Evolutionary conservation across 768 basidiomycete species (phyloP).

Genomic region (Suillus hirtellus): DNA sequence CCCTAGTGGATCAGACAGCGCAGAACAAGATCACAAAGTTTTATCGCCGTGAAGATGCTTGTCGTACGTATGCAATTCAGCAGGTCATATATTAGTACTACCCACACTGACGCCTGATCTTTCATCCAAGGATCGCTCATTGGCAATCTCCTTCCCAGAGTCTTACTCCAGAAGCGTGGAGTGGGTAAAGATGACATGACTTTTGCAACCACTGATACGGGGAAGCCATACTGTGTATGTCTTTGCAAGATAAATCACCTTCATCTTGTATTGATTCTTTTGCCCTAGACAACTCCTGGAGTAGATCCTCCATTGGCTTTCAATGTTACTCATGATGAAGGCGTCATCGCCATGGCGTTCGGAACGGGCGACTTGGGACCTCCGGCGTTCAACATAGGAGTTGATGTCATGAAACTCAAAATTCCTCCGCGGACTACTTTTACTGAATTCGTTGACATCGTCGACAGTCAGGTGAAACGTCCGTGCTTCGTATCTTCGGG

Average conservation of each 20-base stretch:
- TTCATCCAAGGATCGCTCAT: slow-evolving; percentile 63
- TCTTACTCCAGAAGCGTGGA: slow-evolving; percentile 60
- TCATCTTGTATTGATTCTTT: slow-evolving; percentile 12
- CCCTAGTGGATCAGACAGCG: slow-evolving; percentile 57
- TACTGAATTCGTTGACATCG: slow-evolving; percentile 57
- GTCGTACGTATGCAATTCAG: slow-evolving; percentile 48
- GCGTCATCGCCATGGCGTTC: slow-evolving; percentile 66
- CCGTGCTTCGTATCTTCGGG: not conserved
- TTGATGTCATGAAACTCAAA: slow-evolving; percentile 81
- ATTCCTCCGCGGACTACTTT: slow-evolving; percentile 61
- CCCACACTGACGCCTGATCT: slow-evolving; percentile 6
- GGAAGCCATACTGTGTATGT: slow-evolving; percentile 79
- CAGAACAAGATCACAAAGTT: slow-evolving; percentile 61
- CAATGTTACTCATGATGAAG: slow-evolving; percentile 83
- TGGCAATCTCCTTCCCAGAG: slow-evolving; percentile 72
- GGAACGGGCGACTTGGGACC: slow-evolving; percentile 49
- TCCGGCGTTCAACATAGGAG: slow-evolving; percentile 59
- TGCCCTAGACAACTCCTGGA: slow-evolving; percentile 42
- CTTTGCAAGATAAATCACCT: not conserved
- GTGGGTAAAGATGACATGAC: slow-evolving; percentile 45
- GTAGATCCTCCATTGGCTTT: slow-evolving; percentile 63
- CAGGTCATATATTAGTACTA: not conserved
- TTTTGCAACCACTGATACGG: slow-evolving; percentile 58
- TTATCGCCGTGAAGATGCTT: slow-evolving; percentile 72
- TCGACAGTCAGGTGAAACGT: slow-evolving; percentile 62